Percentiles rank a stretch among this genome's conserved stretches.
Evolutionary conservation across 1,284 basidiomycete species (phyloP).

Genomic region (Trametes versicolor): DNA sequence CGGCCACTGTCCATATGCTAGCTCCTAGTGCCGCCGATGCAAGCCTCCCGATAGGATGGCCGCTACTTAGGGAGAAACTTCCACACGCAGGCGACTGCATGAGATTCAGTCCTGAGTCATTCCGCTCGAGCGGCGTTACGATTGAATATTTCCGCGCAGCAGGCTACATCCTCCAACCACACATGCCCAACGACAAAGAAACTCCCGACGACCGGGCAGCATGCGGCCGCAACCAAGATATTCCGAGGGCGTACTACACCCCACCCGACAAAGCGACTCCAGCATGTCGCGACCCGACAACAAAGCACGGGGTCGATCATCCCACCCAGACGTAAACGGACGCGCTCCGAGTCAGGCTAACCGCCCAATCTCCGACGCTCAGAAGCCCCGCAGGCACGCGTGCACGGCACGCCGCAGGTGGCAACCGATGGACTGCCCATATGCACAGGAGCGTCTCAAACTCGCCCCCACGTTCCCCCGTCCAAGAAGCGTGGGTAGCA

Average conservation of each 20-base stretch:
- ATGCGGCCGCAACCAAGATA: too few species aligned
- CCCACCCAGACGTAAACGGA: constrained; percentile 9
- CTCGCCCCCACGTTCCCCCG: not conserved
- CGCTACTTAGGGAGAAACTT: too few species aligned
- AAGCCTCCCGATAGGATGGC: too few species aligned
- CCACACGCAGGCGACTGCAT: too few species aligned
- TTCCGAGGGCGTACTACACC: not conserved
- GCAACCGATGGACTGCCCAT: constrained; percentile 4
- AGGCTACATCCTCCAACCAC: too few species aligned
- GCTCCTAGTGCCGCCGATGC: too few species aligned
- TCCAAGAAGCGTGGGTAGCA: not conserved
- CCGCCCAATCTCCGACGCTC: constrained; percentile 8
- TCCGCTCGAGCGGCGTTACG: too few species aligned
- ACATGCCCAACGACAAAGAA: too few species aligned
- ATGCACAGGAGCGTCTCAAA: not conserved
- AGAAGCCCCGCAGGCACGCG: constrained; percentile 12
- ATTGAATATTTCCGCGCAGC: too few species aligned
- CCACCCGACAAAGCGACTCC: not conserved
- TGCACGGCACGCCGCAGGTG: constrained; percentile 12
- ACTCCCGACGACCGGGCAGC: too few species aligned
- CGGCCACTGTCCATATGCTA: too few species aligned
- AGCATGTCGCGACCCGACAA: not conserved
- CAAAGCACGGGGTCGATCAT: not conserved
- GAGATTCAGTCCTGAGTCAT: too few species aligned
- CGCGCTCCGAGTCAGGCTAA: not conserved